These are phyloP conservation scores for Linnemannia exigua DNA, from an alignment of 192 early-diverging fungal genomes.

Conservation along the genomic window DNA sequence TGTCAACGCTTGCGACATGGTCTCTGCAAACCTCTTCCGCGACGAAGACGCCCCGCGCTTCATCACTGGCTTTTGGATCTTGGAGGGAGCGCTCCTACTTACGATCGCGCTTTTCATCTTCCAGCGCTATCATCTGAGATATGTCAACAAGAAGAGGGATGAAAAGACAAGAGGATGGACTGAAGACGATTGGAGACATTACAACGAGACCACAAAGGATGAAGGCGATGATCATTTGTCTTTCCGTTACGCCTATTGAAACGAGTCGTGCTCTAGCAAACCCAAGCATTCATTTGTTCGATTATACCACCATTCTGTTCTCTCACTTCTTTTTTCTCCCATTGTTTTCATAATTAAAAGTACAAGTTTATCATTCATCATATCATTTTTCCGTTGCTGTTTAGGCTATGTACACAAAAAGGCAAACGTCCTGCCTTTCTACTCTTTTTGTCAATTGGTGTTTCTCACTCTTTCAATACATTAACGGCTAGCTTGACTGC, in stretches of 20 bases:
- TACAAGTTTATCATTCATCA: neutral
- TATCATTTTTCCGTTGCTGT: neutral
- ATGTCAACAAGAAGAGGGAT: conserved; percentile 61
- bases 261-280: no score
- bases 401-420: conserved; percentile 5
- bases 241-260: conserved; percentile 52
- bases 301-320: neutral
- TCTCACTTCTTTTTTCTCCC: neutral
- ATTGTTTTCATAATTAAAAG: neutral
- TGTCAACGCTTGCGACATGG: conserved; percentile 57
- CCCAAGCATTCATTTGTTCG: neutral
- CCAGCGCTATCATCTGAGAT: conserved; percentile 58
- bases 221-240: conserved; percentile 67
- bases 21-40: conserved; percentile 53
- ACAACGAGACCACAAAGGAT: conserved; percentile 67
- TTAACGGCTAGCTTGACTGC: neutral
- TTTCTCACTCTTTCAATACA: neutral
- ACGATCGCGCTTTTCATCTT: conserved; percentile 59
- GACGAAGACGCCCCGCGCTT: conserved; percentile 66
- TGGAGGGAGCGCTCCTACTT: conserved; percentile 56
- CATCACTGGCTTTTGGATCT: conserved; percentile 61
- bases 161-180: conserved; percentile 62
- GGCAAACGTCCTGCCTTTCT: neutral
- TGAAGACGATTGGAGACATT: conserved; percentile 63
- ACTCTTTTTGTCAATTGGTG: neutral